phyloP scores from a whole-genome alignment of 139 green algal species.

The Chlamydomonas incerta region DNA sequence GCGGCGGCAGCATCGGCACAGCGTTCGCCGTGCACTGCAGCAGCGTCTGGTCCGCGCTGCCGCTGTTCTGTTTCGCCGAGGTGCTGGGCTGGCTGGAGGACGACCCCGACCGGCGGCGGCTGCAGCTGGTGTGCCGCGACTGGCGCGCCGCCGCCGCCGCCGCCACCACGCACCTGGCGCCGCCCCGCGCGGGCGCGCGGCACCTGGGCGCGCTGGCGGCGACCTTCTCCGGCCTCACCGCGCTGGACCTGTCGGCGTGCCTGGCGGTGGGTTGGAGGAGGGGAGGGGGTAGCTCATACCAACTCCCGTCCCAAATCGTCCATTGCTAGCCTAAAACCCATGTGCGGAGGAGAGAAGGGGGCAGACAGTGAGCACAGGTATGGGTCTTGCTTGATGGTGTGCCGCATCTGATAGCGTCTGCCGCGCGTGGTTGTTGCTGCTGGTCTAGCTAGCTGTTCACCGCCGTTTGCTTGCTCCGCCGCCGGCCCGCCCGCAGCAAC shows the following conservation, averaged over 20 bases:
- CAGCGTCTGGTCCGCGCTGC: conserved; percentile 1
- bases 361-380: no score
- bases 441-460: no score
- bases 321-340: no score
- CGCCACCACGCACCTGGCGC: neutral
- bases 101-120: neutral
- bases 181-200: neutral
- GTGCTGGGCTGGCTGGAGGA: conserved; percentile 4
- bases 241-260: conserved; percentile 28
- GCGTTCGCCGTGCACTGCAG: neutral
- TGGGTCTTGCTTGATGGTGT: no score
- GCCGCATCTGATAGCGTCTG: no score
- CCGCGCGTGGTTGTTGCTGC: no score
- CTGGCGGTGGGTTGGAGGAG: conserved; percentile 26
- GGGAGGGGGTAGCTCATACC: no score
- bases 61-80: neutral
- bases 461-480: no score
- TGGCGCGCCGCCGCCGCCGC: neutral
- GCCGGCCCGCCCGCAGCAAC: neutral
- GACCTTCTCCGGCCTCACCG: conserved; percentile 16
- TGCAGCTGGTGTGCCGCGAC: conserved; percentile 36
- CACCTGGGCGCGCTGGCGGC: conserved; percentile 12
- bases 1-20: neutral
- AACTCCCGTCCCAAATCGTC: no score
- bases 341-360: no score